phyloP scores from a whole-genome alignment of 805 yeast genomes.

The Blastobotrys attinorum region DNA sequence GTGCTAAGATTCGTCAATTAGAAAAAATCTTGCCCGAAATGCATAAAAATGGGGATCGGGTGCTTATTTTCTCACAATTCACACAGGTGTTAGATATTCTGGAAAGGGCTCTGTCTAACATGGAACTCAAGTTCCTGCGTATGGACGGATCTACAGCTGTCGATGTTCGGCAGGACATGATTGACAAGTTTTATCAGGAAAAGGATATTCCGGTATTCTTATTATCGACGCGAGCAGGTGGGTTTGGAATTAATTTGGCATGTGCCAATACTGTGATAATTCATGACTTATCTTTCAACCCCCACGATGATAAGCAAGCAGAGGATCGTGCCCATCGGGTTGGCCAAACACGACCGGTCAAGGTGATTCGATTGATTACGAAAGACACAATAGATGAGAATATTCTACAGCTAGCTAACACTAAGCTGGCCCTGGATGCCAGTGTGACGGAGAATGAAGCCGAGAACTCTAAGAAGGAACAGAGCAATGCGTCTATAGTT shows the following conservation, averaged over 20 bases:
- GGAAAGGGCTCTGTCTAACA: conserved; percentile 60
- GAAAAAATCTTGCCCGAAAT: conserved; percentile 49
- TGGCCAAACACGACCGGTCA: conserved; percentile 82
- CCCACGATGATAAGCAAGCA: conserved; percentile 98
- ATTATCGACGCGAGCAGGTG: conserved; percentile 94
- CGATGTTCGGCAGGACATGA: conserved; percentile 84
- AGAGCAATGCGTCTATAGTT: conserved; percentile 29
- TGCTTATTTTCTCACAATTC: conserved; percentile 81
- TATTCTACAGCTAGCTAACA: conserved; percentile 76
- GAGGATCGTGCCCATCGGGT: conserved; percentile 98
- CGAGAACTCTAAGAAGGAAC: conserved; percentile 25
- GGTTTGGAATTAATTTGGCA: conserved; percentile 93
- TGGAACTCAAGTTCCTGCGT: conserved; percentile 65
- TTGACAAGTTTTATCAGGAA: conserved; percentile 83
- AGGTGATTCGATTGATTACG: conserved; percentile 66
- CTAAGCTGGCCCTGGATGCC: conserved; percentile 78
- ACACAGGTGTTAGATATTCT: conserved; percentile 87
- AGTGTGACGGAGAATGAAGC: conserved; percentile 31
- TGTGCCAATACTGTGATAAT: conserved; percentile 91
- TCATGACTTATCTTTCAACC: conserved; percentile 91
- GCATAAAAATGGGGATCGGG: conserved; percentile 51
- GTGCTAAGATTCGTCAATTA: conserved; percentile 68
- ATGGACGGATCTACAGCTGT: conserved; percentile 93
- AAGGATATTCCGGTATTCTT: conserved; percentile 75
- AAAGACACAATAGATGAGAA: conserved; percentile 81